Evolutionary conservation across 2,329 filamentous ascomycete genomes (phyloP).

Genomic region (Cadophora gregata): DNA sequence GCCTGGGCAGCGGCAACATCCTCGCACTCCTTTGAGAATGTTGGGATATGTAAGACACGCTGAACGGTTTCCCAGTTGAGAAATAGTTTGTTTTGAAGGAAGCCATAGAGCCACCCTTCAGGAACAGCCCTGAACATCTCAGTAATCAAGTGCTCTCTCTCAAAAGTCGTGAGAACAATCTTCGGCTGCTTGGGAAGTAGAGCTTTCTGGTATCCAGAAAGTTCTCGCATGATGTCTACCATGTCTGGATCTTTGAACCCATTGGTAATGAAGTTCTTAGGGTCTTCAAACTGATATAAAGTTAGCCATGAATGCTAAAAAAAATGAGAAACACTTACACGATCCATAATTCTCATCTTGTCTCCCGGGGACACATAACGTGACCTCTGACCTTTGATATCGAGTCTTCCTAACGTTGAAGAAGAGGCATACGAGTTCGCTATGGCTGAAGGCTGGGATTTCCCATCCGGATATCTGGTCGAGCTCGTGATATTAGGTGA

Average conservation of each 20-base stretch:
- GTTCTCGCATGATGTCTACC: constrained; percentile 24
- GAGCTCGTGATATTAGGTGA: background rate
- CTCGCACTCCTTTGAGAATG: constrained; percentile 26
- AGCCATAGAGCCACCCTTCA: constrained; percentile 15
- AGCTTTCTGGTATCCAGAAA: constrained; percentile 28
- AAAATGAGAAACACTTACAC: constrained; percentile 20
- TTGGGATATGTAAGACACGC: constrained; percentile 33
- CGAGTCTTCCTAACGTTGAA: constrained; percentile 21
- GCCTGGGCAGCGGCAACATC: constrained; percentile 20
- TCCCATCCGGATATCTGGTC: background rate
- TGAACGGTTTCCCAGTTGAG: constrained; percentile 31
- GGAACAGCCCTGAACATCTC: constrained; percentile 33
- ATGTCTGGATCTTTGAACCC: constrained; percentile 27
- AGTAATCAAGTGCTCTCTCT: constrained; percentile 20
- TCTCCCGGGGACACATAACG: constrained; percentile 28
- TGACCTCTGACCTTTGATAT: constrained; percentile 26
- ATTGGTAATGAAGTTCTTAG: constrained; percentile 28
- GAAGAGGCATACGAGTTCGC: background rate
- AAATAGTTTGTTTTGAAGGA: constrained; percentile 27
- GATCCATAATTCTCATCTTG: constrained; percentile 31
- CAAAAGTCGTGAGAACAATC: background rate
- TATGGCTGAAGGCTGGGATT: background rate
- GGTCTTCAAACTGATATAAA: constrained; percentile 27
- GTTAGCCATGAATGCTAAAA: constrained; percentile 4
- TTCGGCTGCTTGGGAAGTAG: constrained; percentile 20